These are phyloP conservation scores for Penicillium sp. DNA, from an alignment of 2,329 filamentous ascomycete genomes.

Conservation along the genomic window DNA sequence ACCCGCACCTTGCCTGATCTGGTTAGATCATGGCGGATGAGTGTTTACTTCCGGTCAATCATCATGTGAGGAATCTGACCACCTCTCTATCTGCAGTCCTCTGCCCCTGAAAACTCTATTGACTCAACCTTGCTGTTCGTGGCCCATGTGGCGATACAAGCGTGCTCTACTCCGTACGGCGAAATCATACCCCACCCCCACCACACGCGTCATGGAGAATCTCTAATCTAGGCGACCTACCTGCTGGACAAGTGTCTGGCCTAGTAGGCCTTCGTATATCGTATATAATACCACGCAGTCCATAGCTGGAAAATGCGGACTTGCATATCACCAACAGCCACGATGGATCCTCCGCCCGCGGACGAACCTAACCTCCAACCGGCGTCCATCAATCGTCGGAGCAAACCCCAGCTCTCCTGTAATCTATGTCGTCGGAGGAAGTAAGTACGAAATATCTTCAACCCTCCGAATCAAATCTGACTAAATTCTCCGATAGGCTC, in stretches of 20 bases:
- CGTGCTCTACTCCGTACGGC: background rate
- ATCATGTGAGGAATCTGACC: background rate
- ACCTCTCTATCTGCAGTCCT: background rate
- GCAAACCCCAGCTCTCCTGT: slow-evolving; percentile 39
- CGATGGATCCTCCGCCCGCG: background rate
- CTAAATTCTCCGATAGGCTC: background rate
- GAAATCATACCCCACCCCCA: background rate
- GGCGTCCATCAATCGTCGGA: slow-evolving; percentile 17
- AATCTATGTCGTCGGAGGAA: slow-evolving; percentile 37
- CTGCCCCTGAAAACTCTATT: background rate
- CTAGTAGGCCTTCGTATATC: background rate
- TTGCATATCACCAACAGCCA: background rate
- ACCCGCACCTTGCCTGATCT: background rate
- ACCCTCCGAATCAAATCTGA: background rate
- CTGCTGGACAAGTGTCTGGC: background rate
- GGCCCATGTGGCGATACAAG: background rate
- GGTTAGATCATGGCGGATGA: background rate
- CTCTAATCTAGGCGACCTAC: background rate
- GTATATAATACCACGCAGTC: background rate
- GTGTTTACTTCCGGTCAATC: background rate
- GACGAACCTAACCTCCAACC: background rate
- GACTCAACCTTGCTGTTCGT: background rate
- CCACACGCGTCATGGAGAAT: background rate
- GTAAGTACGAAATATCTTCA: slow-evolving; percentile 18
- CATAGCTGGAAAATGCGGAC: background rate